phyloP scores from a whole-genome alignment of 202 grass and related monocot genomes.

The Brachypodium distachyon region DNA sequence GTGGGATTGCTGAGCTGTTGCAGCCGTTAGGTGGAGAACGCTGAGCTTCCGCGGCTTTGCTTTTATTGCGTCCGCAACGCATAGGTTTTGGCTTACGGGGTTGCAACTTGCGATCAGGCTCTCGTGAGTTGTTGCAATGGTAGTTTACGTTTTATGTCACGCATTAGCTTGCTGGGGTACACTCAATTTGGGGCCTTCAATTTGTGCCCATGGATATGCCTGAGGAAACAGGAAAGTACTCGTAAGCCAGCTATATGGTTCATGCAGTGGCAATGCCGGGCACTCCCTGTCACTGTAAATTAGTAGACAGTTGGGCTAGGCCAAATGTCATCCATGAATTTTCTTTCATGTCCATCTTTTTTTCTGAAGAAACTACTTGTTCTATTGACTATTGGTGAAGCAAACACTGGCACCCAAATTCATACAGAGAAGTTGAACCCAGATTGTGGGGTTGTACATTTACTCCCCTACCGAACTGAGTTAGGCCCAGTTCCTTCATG shows the following conservation, averaged over 20 bases:
- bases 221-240: neutral
- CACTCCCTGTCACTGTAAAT: neutral
- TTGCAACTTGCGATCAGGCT: neutral
- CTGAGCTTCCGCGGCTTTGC: neutral
- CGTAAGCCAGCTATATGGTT: neutral
- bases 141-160: neutral
- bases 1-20: neutral
- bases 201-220: neutral
- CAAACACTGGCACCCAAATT: neutral
- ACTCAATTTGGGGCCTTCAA: neutral
- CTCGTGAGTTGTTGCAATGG: neutral
- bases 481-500: neutral
- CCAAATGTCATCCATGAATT: neutral
- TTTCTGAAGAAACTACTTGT: neutral
- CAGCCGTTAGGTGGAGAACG: slow-evolving; percentile 2
- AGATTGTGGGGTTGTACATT: neutral
- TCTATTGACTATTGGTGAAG: neutral
- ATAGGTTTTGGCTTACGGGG: neutral
- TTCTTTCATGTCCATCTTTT: neutral
- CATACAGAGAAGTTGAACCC: neutral
- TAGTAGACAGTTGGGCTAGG: neutral
- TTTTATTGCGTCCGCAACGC: neutral
- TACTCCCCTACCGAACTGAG: neutral
- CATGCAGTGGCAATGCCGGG: neutral
- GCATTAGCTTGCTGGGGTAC: neutral